Conservation (phyloP, 129 eudicot species). For the Logfia minima region DNA sequence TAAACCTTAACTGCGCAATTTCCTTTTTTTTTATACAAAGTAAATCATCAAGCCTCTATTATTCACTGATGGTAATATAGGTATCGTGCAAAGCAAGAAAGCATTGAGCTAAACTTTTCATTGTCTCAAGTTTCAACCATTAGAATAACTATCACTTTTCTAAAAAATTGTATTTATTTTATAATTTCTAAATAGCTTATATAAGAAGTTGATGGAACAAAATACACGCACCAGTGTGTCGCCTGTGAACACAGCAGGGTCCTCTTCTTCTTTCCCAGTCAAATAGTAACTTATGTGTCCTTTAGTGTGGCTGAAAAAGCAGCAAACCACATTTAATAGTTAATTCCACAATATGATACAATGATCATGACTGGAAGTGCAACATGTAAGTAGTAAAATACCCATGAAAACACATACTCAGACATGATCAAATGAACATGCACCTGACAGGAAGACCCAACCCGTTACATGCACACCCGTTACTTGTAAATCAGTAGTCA, state of each 20-base stretch:
- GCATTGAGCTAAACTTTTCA: neutral
- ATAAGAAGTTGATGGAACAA: neutral
- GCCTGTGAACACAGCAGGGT: constrained; percentile 92
- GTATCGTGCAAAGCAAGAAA: neutral
- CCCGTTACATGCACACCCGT: no score
- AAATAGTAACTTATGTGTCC: constrained; percentile 92
- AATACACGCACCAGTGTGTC: constrained; percentile 69
- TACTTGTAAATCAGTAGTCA: neutral
- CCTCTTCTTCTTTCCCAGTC: constrained; percentile 75
- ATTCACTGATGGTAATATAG: neutral
- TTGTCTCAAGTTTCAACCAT: constrained; percentile 2
- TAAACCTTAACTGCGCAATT: neutral
- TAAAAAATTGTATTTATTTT: neutral
- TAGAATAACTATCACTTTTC: neutral
- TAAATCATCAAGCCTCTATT: neutral
- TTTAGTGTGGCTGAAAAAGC: constrained; percentile 71
- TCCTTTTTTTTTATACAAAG: neutral
- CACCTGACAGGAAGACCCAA: no score
- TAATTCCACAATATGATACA: neutral
- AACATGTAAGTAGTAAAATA: neutral
- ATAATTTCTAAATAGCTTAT: neutral
- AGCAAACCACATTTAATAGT: constrained; percentile 2
- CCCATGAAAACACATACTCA: neutral
- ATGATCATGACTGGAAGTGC: no score
- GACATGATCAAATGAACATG: neutral